Percentiles rank a stretch among this genome's conserved stretches.
Evolutionary conservation across 192 early-diverging fungal species (phyloP).

Genomic region (Radiomyces spectabilis): DNA sequence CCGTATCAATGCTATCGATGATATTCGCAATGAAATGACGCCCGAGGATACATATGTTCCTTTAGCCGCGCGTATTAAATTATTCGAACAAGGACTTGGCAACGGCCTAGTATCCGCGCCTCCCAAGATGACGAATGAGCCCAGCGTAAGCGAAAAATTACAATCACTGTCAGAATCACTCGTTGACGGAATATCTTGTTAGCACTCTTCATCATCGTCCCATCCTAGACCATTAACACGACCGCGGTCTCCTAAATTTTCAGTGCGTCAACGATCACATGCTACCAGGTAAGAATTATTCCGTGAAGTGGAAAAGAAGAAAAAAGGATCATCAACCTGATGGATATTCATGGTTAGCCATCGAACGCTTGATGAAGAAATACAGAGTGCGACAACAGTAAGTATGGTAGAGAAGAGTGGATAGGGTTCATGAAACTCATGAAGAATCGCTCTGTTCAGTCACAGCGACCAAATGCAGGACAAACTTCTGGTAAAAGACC

Average conservation of each 20-base stretch:
- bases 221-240: background rate
- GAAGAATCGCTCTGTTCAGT: no score
- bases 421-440: no score
- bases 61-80: constrained; percentile 14
- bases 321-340: background rate
- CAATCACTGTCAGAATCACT: background rate
- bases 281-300: background rate
- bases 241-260: background rate
- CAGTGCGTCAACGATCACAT: background rate
- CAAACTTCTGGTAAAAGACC: no score
- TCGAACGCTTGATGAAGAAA: no score
- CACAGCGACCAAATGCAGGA: no score
- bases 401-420: no score
- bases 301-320: background rate
- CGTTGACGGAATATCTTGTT: background rate
- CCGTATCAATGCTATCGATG: constrained; percentile 6
- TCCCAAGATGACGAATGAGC: no score
- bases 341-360: background rate
- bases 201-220: background rate
- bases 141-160: background rate
- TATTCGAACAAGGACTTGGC: constrained; percentile 13
- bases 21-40: constrained; percentile 8
- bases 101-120: no score
- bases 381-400: no score
- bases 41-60: constrained; percentile 8